Evolutionary conservation across 345 rosid genomes (phyloP).

Genomic region (Viola odorata): DNA sequence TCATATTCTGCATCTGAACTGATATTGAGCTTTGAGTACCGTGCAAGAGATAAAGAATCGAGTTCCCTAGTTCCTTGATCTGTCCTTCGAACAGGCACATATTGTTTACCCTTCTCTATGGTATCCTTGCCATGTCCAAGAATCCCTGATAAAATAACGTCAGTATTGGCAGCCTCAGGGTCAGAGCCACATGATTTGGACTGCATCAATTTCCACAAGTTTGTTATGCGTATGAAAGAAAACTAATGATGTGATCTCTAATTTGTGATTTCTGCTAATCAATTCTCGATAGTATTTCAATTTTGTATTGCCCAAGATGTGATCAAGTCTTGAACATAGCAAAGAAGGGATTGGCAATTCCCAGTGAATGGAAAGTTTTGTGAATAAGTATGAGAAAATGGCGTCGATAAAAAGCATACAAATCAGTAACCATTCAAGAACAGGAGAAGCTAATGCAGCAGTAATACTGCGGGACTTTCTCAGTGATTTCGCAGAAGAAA

Average conservation of each 20-base stretch:
- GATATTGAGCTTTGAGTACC: slow-evolving; percentile 61
- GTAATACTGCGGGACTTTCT: slow-evolving; percentile 33
- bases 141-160: slow-evolving; percentile 24
- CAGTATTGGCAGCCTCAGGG: slow-evolving; percentile 28
- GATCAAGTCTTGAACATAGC: slow-evolving; percentile 87
- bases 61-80: slow-evolving; percentile 26
- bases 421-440: slow-evolving; percentile 75
- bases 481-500: slow-evolving; percentile 36
- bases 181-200: slow-evolving; percentile 22
- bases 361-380: slow-evolving; percentile 55
- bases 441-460: slow-evolving; percentile 55
- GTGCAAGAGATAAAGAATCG: slow-evolving; percentile 51
- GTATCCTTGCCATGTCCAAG: slow-evolving; percentile 15
- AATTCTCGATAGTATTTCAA: slow-evolving; percentile 55
- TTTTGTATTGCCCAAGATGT: slow-evolving; percentile 47
- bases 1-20: slow-evolving; percentile 61
- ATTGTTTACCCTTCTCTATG: slow-evolving; percentile 17
- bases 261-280: slow-evolving; percentile 71
- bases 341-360: slow-evolving; percentile 66
- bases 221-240: slow-evolving; percentile 71
- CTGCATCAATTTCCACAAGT: slow-evolving; percentile 46
- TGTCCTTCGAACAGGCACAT: slow-evolving; percentile 15
- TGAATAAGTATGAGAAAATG: slow-evolving; percentile 50
- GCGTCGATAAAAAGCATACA: slow-evolving; percentile 64
- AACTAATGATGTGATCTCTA: slow-evolving; percentile 77